Conservation (phyloP, 2,329 filamentous ascomycete genomes). For the Aspergillus novoparasiticus region DNA sequence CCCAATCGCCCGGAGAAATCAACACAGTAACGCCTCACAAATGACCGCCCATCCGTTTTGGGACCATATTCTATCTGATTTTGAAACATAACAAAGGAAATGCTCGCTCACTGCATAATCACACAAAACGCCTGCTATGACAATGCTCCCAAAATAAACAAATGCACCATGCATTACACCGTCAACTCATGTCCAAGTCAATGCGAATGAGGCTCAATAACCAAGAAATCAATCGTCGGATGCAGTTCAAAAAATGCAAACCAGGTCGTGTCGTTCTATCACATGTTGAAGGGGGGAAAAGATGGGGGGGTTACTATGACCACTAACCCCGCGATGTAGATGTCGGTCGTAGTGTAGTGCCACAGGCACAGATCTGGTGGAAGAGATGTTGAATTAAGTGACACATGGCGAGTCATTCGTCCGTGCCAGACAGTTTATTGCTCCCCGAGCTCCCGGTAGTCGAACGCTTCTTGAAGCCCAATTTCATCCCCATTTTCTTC, state of each 20-base stretch:
- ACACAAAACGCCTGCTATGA: constrained; percentile 21
- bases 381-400: constrained; percentile 7
- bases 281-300: constrained; percentile 2
- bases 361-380: background rate
- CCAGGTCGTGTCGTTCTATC: constrained; percentile 20
- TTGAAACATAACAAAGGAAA: constrained; percentile 14
- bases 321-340: background rate
- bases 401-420: constrained; percentile 24
- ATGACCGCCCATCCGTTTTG: constrained; percentile 3
- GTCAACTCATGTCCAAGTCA: constrained; percentile 24
- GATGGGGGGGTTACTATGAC: background rate
- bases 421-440: constrained; percentile 27
- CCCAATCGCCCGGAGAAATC: background rate
- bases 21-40: constrained; percentile 7
- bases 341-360: background rate
- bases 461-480: constrained; percentile 47
- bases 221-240: constrained; percentile 17
- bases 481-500: constrained; percentile 57
- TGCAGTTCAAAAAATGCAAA: constrained; percentile 19
- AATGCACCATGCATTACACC: constrained; percentile 27
- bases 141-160: constrained; percentile 21
- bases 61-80: constrained; percentile 5
- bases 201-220: constrained; percentile 15
- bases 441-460: constrained; percentile 25
- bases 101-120: constrained; percentile 20